Evolutionary conservation across 371 early-diverging fungal genomes (phyloP).

Genomic region (Enteropsectra breve): DNA sequence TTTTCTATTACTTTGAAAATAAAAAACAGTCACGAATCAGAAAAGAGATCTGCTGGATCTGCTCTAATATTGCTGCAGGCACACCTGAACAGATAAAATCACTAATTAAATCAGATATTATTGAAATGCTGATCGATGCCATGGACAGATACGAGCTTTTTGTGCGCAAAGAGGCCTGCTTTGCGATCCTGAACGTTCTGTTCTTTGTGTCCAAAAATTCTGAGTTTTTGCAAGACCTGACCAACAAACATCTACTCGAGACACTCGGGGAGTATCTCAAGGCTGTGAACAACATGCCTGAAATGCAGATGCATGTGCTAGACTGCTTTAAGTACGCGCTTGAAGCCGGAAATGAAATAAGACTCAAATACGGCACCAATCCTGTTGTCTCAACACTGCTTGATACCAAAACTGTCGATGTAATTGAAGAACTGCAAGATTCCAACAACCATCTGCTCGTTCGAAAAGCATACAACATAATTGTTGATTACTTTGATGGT

Average conservation of each 20-base stretch:
- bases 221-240: constrained; percentile 65
- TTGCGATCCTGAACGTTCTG: constrained; percentile 81
- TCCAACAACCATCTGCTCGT: constrained; percentile 20
- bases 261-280: constrained; percentile 79
- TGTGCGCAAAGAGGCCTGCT: constrained; percentile 96
- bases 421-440: constrained; percentile 57
- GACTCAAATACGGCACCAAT: constrained; percentile 61
- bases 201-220: constrained; percentile 29
- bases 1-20: constrained; percentile 69
- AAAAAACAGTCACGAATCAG: constrained; percentile 76
- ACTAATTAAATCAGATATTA: constrained; percentile 80
- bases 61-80: constrained; percentile 99
- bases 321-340: constrained; percentile 90
- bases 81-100: constrained; percentile 77
- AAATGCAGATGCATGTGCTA: constrained; percentile 81
- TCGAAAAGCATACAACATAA: constrained; percentile 52
- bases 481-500: constrained; percentile 55
- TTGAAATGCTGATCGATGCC: constrained; percentile 77
- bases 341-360: constrained; percentile 72
- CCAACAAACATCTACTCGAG: constrained; percentile 75
- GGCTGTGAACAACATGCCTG: constrained; percentile 62
- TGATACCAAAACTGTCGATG: constrained; percentile 35
- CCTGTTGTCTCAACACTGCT: constrained; percentile 41
- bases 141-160: constrained; percentile 79
- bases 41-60: constrained; percentile 99